Evolutionary conservation across 2,329 filamentous ascomycete genomes (phyloP).

Genomic region (Oidium heveae): DNA sequence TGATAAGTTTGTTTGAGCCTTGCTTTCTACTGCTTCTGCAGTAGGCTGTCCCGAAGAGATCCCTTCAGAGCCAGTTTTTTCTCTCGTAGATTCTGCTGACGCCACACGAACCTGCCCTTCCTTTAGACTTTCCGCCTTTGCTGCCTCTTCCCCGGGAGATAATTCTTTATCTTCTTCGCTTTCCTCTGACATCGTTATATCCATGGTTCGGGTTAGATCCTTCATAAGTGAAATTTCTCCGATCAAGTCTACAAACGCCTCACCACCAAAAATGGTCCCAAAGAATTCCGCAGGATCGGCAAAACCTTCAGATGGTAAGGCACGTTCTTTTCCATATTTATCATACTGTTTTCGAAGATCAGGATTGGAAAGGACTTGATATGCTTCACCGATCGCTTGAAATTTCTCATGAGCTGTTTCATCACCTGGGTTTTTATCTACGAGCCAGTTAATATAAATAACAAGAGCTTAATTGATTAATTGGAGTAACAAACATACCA

Average conservation of each 20-base stretch:
- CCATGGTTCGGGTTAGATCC: conserved; percentile 93
- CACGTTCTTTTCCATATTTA: conserved; percentile 87
- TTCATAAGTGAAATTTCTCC: conserved; percentile 98
- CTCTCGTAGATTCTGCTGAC: not conserved
- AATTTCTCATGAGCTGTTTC: conserved; percentile 85
- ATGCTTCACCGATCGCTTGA: conserved; percentile 56
- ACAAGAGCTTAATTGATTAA: not conserved
- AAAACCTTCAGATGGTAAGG: conserved; percentile 76
- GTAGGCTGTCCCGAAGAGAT: not conserved
- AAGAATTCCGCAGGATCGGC: conserved; percentile 96
- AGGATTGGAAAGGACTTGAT: conserved; percentile 63
- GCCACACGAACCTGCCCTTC: conserved; percentile 12
- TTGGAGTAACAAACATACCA: conserved; percentile 6
- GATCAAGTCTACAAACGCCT: conserved; percentile 88
- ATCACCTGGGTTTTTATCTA: conserved; percentile 95
- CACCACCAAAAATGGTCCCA: conserved; percentile 90
- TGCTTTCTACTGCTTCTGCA: conserved; percentile 3
- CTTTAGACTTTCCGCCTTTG: conserved; percentile 26
- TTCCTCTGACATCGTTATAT: conserved; percentile 73
- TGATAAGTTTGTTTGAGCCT: conserved; percentile 2
- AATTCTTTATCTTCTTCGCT: conserved; percentile 34
- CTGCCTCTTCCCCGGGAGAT: conserved; percentile 30
- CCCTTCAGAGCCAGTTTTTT: not conserved
- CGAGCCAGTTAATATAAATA: not conserved
- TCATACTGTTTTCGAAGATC: conserved; percentile 83